Base-by-base conservation (phyloP, 352 stramenopile species). In the Pythium sp. region DNA sequence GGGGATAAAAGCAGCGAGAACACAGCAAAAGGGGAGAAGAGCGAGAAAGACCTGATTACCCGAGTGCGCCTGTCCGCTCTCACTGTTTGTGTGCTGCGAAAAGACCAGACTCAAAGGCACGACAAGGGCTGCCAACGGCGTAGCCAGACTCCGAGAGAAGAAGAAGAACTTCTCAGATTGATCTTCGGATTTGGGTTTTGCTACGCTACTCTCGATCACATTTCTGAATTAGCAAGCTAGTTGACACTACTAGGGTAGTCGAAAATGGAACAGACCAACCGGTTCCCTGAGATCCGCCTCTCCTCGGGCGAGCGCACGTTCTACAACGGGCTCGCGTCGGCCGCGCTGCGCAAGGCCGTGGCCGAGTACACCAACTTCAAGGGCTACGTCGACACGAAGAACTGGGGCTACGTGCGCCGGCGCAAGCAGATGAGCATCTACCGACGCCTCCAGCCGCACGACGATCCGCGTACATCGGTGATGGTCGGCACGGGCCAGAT, bases 351-450 rank as follows among this genome's bases (percentile, higher is more conserved):
- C 12, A 57, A 57, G 20, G 26, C 60, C 7, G 26, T 65, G 9
- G 14, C 15, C 3, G 26, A 68, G 46, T 68, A 68, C 54, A 34
- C 63, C n/a, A 20, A 32, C 3, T 65, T 64, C 63, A 54, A 53
- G 11, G 63, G 63, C 8, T 30, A 47, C 18, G n/a, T 68, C 3
- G 63, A 61, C 28, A 61, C 34, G 2, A 41, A 64, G 2, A 34
- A 68, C 34, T 68, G 63, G 63, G 26, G 18, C 1, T 22, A 56
- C 34, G 56, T 69, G 28, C 63, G 63, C 51, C 38, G 34, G 22
- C 53, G 54, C 30, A 46, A 49, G 28, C 38, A 69, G 28, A 54
- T 69, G 63, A 65, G n/a, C 28, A 53, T 69, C 12, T 69, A 69
- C 26, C 46, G 61, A 24, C 41, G 61, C 34, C 26, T 36, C 38